phyloP scores from a whole-genome alignment of 164 flowering plant genomes.

The Aristolochia fimbriata region DNA sequence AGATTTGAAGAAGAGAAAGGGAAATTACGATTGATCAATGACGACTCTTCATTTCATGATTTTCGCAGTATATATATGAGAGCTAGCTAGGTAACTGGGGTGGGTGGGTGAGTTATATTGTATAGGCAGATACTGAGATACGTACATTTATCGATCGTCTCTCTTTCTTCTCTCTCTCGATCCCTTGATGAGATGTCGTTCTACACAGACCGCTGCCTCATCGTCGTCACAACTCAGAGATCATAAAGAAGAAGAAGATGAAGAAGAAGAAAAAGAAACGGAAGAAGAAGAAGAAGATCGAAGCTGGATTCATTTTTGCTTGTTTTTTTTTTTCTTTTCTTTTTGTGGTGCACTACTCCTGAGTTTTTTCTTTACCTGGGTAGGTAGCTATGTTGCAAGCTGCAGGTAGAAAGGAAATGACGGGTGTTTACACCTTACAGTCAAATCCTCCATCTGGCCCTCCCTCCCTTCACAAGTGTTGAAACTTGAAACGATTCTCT shows the following conservation, averaged over 20 bases:
- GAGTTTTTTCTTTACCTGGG: background rate
- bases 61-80: too few relatives aligned
- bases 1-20: background rate
- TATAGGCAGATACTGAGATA: constrained; percentile 16
- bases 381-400: background rate
- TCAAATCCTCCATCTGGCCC: constrained; percentile 10
- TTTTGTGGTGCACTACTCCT: background rate
- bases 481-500: background rate
- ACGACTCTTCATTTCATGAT: background rate
- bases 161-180: background rate
- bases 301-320: background rate
- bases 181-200: background rate
- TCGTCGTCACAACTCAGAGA: background rate
- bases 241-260: background rate
- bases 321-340: background rate
- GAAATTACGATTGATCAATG: background rate
- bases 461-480: too few relatives aligned
- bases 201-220: too few relatives aligned
- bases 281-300: background rate
- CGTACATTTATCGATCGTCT: background rate
- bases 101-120: too few relatives aligned
- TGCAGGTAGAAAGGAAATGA: background rate
- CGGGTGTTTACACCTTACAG: constrained; percentile 2
- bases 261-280: background rate
- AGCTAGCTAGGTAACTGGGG: too few relatives aligned